Conservation (phyloP, 1,139 yeast species). For the Pichia sp. region DNA sequence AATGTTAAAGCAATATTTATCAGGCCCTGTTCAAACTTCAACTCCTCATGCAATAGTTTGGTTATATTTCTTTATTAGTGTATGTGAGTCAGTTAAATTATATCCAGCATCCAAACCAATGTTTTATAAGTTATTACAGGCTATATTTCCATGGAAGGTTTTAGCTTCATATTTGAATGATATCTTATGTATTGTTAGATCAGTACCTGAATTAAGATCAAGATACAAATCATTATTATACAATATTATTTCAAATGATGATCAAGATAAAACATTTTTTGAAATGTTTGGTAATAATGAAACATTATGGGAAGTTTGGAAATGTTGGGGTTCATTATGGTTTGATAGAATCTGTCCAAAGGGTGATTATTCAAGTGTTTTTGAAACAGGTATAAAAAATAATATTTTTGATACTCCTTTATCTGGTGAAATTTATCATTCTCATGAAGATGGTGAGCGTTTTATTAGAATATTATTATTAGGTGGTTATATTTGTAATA, state of each 20-base stretch:
- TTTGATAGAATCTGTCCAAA: conserved; percentile 52
- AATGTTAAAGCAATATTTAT: conserved; percentile 56
- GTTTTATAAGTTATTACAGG: conserved; percentile 43
- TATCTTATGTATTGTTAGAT: conserved; percentile 33
- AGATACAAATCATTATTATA: conserved; percentile 15
- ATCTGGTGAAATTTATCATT: conserved; percentile 50
- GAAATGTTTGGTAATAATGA: conserved; percentile 49
- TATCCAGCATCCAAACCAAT: conserved; percentile 44
- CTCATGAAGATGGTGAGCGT: conserved; percentile 39
- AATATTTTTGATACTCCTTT: conserved; percentile 61
- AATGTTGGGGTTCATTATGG: conserved; percentile 82
- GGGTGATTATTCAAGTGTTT: conserved; percentile 45
- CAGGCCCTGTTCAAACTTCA: conserved; percentile 66
- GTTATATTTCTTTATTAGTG: conserved; percentile 59
- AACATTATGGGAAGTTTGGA: conserved; percentile 69
- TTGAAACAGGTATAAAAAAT: conserved; percentile 53
- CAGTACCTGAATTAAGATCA: conserved; percentile 23
- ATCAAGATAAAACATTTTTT: conserved; percentile 21
- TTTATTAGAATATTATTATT: conserved; percentile 46
- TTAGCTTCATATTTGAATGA: conserved; percentile 57
- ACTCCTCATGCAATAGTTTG: conserved; percentile 67
- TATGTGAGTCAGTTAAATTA: conserved; percentile 50
- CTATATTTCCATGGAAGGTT: conserved; percentile 63
- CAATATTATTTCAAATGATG: conserved; percentile 6
- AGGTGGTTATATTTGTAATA: conserved; percentile 37